Base-by-base conservation (phyloP, 129 eudicot genomes). In the Centaurea solstitialis region DNA sequence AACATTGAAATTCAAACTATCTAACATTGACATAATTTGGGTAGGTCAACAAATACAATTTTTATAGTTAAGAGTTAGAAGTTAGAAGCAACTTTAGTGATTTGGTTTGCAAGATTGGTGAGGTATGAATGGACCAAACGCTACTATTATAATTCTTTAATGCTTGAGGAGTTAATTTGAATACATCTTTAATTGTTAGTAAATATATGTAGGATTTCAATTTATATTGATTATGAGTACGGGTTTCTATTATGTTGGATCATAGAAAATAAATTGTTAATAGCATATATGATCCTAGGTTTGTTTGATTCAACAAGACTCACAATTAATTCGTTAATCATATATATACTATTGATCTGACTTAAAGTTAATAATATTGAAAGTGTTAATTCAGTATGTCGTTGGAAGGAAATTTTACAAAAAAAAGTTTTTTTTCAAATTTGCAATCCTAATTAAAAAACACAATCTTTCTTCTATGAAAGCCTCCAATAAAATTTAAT, bases 41-140 rank as follows among this genome's bases (percentile, higher is more conserved):
- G 82, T 69, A 79, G 76, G 76, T 79, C 37, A 79, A 79, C 76
- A 43, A 43, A 21, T 57, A 50, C 82, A 30, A 20, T 18, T 22
- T 22, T 33, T 47, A 70, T 69, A 0, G 82, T 70, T 23, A 79
- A 79, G 39, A 35, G 79, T 37, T 26, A 18, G 68, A 22, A 45
- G 59, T 28, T 17, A 53, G 65, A 57, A 17, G 65, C 18, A 57
- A 57, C 22, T 3, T 0, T 20, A n/a, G 18, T 57, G 22, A 57
- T 57, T 57, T 57, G 65, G 65, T n/a, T 17, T 57, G 22, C 22
- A 17, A 57, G 22, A 57, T n/a, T 17, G 9, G 65, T 57, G 65
- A 57, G 22, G 65, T 57, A 57, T 57, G 8, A 18, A n/a, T 57
- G 65, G 65, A 57, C 65, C 22, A 57, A 57, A n/a, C 65, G n/a